phyloP scores from a whole-genome alignment of 2,329 filamentous ascomycete species.

The Gaeumannomyces tritici region DNA sequence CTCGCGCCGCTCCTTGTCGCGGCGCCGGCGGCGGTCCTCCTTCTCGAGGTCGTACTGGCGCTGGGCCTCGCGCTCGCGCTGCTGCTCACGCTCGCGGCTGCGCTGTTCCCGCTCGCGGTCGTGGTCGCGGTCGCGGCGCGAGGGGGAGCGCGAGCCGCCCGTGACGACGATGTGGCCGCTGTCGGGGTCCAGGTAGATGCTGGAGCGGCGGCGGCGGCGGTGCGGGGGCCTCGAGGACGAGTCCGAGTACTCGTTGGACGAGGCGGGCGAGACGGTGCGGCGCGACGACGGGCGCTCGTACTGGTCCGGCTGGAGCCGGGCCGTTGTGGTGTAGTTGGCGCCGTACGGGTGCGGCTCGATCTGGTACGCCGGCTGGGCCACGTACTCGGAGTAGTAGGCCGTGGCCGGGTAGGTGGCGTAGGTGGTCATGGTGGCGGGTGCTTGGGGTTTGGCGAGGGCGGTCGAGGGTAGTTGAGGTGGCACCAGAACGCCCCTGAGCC shows the following conservation, averaged over 20 bases:
- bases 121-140: slow-evolving; percentile 5
- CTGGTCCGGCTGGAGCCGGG: background rate
- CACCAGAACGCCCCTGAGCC: no score
- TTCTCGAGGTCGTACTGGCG: slow-evolving; percentile 8
- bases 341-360: slow-evolving; percentile 1
- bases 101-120: slow-evolving; percentile 8
- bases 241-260: slow-evolving; percentile 4
- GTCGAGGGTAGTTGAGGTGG: no score
- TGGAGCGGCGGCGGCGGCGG: slow-evolving; percentile 12
- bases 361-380: background rate
- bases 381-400: slow-evolving; percentile 1
- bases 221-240: slow-evolving; percentile 7
- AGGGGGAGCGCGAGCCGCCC: slow-evolving; percentile 1
- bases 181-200: slow-evolving; percentile 13
- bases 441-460: no score
- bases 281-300: slow-evolving; percentile 3
- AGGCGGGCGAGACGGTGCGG: slow-evolving; percentile 6
- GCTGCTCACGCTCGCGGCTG: slow-evolving; percentile 1
- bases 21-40: slow-evolving; percentile 3
- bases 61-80: slow-evolving; percentile 2
- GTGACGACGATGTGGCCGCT: slow-evolving; percentile 9
- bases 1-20: background rate
- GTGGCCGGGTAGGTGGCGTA: background rate
- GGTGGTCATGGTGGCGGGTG: background rate
- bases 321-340: background rate